Evolutionary conservation across 305 asterid species (phyloP).

Genomic region (Ilex paraguariensis): DNA sequence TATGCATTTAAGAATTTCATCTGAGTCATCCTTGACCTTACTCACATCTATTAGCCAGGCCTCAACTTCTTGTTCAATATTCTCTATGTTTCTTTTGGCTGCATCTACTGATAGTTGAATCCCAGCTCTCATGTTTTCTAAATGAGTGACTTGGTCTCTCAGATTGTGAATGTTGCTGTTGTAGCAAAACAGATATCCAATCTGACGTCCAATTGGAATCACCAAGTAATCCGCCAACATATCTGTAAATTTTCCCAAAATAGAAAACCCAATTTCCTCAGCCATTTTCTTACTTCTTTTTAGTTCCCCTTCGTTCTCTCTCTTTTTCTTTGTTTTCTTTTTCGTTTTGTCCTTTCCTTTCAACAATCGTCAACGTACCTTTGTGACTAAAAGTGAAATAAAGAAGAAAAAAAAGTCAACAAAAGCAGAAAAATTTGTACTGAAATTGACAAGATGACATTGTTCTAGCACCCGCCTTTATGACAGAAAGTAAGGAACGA

Average conservation of each 20-base stretch:
- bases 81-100: slow-evolving; percentile 3
- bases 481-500: too few relatives aligned
- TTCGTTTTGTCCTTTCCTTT: too few relatives aligned
- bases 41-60: slow-evolving; percentile 10
- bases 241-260: not conserved
- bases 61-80: slow-evolving; percentile 1
- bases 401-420: too few relatives aligned
- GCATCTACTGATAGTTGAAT: slow-evolving; percentile 5
- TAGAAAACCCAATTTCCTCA: too few relatives aligned
- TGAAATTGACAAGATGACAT: too few relatives aligned
- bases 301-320: too few relatives aligned
- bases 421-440: too few relatives aligned
- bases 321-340: too few relatives aligned
- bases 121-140: slow-evolving; percentile 4
- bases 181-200: slow-evolving; percentile 17
- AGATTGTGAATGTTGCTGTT: slow-evolving; percentile 12
- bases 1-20: not conserved
- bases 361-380: too few relatives aligned
- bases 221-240: slow-evolving; percentile 7
- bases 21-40: not conserved
- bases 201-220: slow-evolving; percentile 8
- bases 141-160: not conserved
- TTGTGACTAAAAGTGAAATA: too few relatives aligned
- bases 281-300: too few relatives aligned
- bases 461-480: too few relatives aligned